Percentiles rank a stretch among this genome's conserved stretches.
Evolutionary conservation across 2,329 filamentous ascomycete species (phyloP).

Genomic region (Pezicula carpinea): DNA sequence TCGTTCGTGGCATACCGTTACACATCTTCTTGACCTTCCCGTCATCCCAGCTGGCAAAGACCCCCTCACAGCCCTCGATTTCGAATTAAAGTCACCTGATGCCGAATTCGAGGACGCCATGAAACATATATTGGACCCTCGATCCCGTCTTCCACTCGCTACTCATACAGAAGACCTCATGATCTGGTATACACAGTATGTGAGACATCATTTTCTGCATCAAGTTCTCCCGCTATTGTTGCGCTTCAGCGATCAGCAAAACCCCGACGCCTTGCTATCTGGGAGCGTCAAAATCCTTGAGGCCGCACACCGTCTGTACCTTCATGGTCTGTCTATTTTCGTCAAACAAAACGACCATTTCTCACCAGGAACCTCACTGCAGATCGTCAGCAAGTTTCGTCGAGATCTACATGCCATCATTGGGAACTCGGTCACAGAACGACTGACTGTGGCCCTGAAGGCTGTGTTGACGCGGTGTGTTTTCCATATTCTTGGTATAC

Average conservation of each 20-base stretch:
- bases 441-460: conserved; percentile 49
- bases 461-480: conserved; percentile 50
- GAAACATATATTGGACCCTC: conserved; percentile 46
- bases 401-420: conserved; percentile 61
- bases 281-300: conserved; percentile 54
- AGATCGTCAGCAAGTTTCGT: conserved; percentile 46
- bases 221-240: conserved; percentile 53
- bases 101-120: conserved; percentile 46
- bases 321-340: conserved; percentile 49
- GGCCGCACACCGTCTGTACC: conserved; percentile 53
- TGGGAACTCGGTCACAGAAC: conserved; percentile 54
- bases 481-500: conserved; percentile 39
- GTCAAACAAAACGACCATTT: conserved; percentile 39
- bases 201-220: conserved; percentile 54
- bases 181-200: conserved; percentile 57
- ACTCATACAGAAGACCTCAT: conserved; percentile 51
- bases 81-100: conserved; percentile 26
- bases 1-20: conserved; percentile 58
- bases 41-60: conserved; percentile 44
- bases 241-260: conserved; percentile 31
- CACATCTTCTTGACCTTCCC: conserved; percentile 51
- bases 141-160: conserved; percentile 42
- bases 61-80: conserved; percentile 13
- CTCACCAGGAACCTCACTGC: conserved; percentile 29
- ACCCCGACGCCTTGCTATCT: conserved; percentile 40